phyloP scores from a whole-genome alignment of 2,329 filamentous ascomycete species.

The Sclerotinia subarctica region DNA sequence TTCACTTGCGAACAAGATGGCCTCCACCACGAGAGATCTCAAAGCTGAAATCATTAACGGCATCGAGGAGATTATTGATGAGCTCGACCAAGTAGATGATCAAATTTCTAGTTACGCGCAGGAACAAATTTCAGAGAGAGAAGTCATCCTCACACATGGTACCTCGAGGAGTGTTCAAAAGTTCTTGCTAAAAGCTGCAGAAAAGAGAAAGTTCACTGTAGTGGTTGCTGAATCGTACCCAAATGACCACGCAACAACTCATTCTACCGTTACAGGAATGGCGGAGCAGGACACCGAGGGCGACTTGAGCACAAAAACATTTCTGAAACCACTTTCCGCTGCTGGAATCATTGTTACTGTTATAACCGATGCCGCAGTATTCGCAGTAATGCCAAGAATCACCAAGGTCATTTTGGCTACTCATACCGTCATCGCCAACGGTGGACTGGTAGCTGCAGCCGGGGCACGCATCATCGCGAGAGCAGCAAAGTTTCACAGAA shows the following conservation, averaged over 20 bases:
- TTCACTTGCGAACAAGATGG: conserved; percentile 34
- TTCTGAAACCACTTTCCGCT: conserved; percentile 74
- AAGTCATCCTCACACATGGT: conserved; percentile 86
- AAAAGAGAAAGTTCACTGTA: conserved; percentile 88
- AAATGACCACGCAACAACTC: conserved; percentile 63
- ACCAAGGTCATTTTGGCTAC: conserved; percentile 94
- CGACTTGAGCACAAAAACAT: conserved; percentile 45
- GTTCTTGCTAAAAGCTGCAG: conserved; percentile 82
- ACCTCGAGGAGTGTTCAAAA: conserved; percentile 84
- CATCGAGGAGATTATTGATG: conserved; percentile 93
- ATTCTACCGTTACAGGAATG: conserved; percentile 60
- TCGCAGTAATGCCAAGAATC: conserved; percentile 90
- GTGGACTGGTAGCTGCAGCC: conserved; percentile 77
- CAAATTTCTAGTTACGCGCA: conserved; percentile 87
- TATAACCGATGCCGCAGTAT: conserved; percentile 80
- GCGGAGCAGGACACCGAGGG: conserved; percentile 42
- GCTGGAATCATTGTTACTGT: conserved; percentile 80
- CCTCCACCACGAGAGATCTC: conserved; percentile 57
- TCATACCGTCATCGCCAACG: conserved; percentile 83
- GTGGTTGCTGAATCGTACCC: conserved; percentile 74
- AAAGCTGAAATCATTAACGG: conserved; percentile 90
- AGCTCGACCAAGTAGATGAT: conserved; percentile 87
- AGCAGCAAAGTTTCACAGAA: conserved; percentile 77
- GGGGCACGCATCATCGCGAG: conserved; percentile 82
- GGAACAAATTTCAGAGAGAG: conserved; percentile 88